Base-by-base conservation (phyloP, 2,329 filamentous ascomycete species). In the Botrytis paeoniae region DNA sequence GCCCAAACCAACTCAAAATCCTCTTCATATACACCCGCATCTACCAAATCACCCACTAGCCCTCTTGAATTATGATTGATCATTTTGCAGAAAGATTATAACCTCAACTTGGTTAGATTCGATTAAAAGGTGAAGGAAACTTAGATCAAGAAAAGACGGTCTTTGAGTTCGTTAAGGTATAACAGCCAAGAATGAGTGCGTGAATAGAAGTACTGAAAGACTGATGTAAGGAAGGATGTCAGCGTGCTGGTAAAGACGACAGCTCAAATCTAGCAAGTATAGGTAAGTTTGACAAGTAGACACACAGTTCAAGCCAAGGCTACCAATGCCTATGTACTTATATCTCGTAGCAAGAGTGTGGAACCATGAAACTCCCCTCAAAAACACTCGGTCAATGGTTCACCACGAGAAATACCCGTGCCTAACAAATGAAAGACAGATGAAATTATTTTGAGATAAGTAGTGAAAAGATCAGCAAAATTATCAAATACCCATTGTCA, bases 1-100 rank as follows among this genome's bases (percentile, higher is more conserved):
- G 63, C 63, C 63, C 63, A 65, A 37, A 65, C 63, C 22, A 65
- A 65, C 62, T 65, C 62, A 65, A 25, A 65, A 37, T 51, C 63
- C 43, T 65, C 43, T 37, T 65, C 29, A 65, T 65, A 65, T 48
- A 65, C 62, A 65, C 62, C 62, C n/a, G 41, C 29, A 65, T 65
- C 41, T 25, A 65, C 62, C 62, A 65, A 35, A 35, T 65, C 62
- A 41, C 25, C 14, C 41, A 65, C 62, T 32, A 65, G 14, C 18
- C 62, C 41, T 9, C 62, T 65, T 35, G 62, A 43, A 48, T 65
- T 65, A 32, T n/a, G 43, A 48, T 65, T 48, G 43, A n/a, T 35
- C 63, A 65, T 65, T 35, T 65, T n/a, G 32, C 14, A 48, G 43
- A 51, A 9, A 65, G 14, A 35, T 65, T 51, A 37, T 45, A 51